These are phyloP conservation scores for Breynia disticha DNA, from an alignment of 441 rosid species.

Conservation along the genomic window DNA sequence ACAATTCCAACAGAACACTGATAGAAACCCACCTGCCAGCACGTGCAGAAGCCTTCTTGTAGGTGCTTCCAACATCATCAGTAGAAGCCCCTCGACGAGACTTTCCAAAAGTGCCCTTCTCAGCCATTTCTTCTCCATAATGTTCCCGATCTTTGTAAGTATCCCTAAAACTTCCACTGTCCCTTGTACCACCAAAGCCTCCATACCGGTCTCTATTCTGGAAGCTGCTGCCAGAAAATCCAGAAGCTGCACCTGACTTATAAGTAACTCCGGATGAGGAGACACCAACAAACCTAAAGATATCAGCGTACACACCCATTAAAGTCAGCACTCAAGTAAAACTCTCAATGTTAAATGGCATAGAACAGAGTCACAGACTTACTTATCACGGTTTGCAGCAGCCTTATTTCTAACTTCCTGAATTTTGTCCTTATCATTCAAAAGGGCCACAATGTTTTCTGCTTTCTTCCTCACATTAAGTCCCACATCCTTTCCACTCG, in stretches of 20 bases:
- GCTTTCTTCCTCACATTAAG: conserved; percentile 96
- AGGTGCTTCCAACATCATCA: conserved; percentile 32
- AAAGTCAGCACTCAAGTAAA: conserved; percentile 11
- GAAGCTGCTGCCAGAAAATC: conserved; percentile 37
- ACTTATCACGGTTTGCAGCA: conserved; percentile 88
- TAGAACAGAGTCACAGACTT: conserved; percentile 34
- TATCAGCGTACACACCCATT: conserved; percentile 7
- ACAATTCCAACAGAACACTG: conserved; percentile 7
- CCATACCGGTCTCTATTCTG: conserved; percentile 47
- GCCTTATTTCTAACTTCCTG: conserved; percentile 87
- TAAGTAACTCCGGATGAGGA: conserved; percentile 74
- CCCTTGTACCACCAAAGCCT: conserved; percentile 36
- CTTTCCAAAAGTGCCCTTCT: conserved; percentile 43
- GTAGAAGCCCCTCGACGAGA: conserved; percentile 29
- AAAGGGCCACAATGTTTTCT: conserved; percentile 58
- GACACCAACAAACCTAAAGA: conserved; percentile 76
- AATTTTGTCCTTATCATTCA: conserved; percentile 81
- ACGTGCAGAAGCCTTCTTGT: conserved; percentile 36
- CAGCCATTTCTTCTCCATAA: conserved; percentile 35
- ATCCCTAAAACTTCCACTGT: conserved; percentile 40
- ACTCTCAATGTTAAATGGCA: conserved; percentile 7
- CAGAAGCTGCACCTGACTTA: conserved; percentile 56
- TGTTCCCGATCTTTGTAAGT: conserved; percentile 37
- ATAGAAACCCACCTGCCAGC: conserved; percentile 40
- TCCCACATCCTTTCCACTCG: conserved; percentile 90